A percentile compares a stretch with the other conserved stretches of the same genome.
phyloP scores from a whole-genome alignment of 148 eudicot genomes.

The Silene conica region DNA sequence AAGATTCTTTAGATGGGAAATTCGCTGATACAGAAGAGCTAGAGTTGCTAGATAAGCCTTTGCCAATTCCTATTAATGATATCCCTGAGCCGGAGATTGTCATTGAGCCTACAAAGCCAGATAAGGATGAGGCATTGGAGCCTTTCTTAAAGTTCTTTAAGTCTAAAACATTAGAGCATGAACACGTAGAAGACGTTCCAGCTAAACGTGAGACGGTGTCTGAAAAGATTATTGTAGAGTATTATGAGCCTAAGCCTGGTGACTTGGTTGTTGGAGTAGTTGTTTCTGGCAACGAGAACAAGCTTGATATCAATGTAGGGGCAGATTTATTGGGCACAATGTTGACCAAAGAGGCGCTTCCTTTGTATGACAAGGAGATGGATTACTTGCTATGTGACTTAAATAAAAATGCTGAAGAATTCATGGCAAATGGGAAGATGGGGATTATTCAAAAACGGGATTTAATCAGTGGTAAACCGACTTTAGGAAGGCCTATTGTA shows the following conservation, averaged over 20 bases:
- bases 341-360: slow-evolving; percentile 93
- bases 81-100: slow-evolving; percentile 30
- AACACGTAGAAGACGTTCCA: slow-evolving; percentile 23
- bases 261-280: slow-evolving; percentile 91
- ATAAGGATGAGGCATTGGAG: slow-evolving; percentile 61
- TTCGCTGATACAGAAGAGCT: slow-evolving; percentile 47
- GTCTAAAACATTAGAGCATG: slow-evolving; percentile 39
- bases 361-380: slow-evolving; percentile 78
- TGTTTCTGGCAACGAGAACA: slow-evolving; percentile 81
- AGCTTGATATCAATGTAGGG: slow-evolving; percentile 87
- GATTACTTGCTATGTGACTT: slow-evolving; percentile 68
- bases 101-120: slow-evolving; percentile 28
- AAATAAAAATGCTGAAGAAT: slow-evolving; percentile 56
- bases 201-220: slow-evolving; percentile 22
- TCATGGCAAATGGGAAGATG: slow-evolving; percentile 66
- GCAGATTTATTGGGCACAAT: slow-evolving; percentile 80
- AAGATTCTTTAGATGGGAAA: slow-evolving; percentile 31
- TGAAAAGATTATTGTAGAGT: slow-evolving; percentile 54
- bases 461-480: slow-evolving; percentile 38
- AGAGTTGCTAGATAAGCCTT: slow-evolving; percentile 70
- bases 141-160: slow-evolving; percentile 77
- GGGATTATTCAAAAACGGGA: slow-evolving; percentile 65
- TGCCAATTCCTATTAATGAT: slow-evolving; percentile 36
- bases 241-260: slow-evolving; percentile 86
- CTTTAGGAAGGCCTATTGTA: slow-evolving; percentile 69